A percentile compares a stretch with the other conserved stretches of the same genome.
Evolutionary conservation across 148 eudicot species (phyloP).

Genomic region (Suaeda aralocaspica): DNA sequence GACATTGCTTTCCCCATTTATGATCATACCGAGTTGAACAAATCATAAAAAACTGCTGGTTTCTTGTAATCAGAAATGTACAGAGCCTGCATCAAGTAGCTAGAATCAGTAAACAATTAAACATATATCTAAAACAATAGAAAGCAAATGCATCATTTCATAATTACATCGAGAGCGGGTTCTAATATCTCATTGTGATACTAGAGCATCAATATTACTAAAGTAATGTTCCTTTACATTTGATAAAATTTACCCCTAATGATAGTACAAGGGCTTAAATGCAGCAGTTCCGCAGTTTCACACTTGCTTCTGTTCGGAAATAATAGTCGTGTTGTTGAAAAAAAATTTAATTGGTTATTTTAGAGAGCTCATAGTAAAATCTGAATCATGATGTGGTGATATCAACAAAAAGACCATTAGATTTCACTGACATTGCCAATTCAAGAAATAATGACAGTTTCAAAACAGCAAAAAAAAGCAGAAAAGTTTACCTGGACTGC

Average conservation of each 20-base stretch:
- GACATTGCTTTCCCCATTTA: background rate
- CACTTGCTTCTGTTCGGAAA: background rate
- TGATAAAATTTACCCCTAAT: background rate
- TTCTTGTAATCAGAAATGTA: conserved; percentile 47
- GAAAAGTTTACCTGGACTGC: conserved; percentile 60
- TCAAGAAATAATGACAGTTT: no score
- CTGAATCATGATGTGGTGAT: no score
- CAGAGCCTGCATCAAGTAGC: conserved; percentile 45
- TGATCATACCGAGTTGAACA: conserved; percentile 27
- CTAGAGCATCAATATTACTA: background rate
- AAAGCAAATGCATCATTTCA: background rate
- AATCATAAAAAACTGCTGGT: conserved; percentile 65
- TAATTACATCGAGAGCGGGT: no score
- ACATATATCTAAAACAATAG: background rate
- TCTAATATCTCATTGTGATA: background rate
- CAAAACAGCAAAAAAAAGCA: background rate
- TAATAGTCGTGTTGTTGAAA: background rate
- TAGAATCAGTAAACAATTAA: background rate
- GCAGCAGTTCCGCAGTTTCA: background rate
- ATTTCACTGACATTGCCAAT: no score
- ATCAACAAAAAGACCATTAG: no score
- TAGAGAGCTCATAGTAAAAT: no score
- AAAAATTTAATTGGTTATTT: no score
- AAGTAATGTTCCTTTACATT: background rate
- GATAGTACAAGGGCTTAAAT: background rate